Conservation (phyloP, 768 basidiomycete species). For the Dendrothele bispora region DNA sequence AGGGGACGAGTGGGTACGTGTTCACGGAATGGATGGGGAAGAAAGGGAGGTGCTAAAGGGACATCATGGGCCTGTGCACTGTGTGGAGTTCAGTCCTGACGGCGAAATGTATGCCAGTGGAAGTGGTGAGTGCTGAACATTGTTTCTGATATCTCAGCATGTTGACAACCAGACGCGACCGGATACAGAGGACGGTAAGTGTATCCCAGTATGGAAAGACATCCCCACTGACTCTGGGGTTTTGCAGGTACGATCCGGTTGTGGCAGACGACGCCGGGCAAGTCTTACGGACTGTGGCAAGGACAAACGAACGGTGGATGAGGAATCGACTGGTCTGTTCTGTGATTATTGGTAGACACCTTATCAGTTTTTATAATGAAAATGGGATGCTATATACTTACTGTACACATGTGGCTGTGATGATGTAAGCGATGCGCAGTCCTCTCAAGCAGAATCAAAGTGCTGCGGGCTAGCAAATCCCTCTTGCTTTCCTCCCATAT, state of each 20-base stretch:
- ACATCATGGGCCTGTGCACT: slow-evolving; percentile 96
- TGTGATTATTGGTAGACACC: too few relatives aligned
- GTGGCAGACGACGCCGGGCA: slow-evolving; percentile 96
- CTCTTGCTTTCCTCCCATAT: not conserved
- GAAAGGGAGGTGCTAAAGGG: slow-evolving; percentile 93
- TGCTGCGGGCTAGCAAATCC: too few relatives aligned
- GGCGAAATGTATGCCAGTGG: slow-evolving; percentile 98
- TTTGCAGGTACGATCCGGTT: slow-evolving; percentile 84
- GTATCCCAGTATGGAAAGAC: not conserved
- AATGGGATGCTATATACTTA: too few relatives aligned
- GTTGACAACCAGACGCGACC: too few relatives aligned
- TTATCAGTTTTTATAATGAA: too few relatives aligned
- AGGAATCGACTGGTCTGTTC: too few relatives aligned
- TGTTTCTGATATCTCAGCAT: too few relatives aligned
- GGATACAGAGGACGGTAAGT: slow-evolving; percentile 70
- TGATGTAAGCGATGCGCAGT: too few relatives aligned
- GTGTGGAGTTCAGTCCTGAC: slow-evolving; percentile 91
- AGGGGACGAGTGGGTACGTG: slow-evolving; percentile 94
- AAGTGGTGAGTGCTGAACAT: slow-evolving; percentile 86
- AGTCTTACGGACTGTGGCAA: slow-evolving; percentile 90
- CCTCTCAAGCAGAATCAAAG: too few relatives aligned
- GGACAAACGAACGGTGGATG: slow-evolving; percentile 51
- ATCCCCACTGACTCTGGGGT: slow-evolving; percentile 2
- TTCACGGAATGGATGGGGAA: slow-evolving; percentile 88
- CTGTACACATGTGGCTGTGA: too few relatives aligned